Evolutionary conservation across 352 stramenopile genomes (phyloP).

Genomic region (Phytophthora fragariaefolia): DNA sequence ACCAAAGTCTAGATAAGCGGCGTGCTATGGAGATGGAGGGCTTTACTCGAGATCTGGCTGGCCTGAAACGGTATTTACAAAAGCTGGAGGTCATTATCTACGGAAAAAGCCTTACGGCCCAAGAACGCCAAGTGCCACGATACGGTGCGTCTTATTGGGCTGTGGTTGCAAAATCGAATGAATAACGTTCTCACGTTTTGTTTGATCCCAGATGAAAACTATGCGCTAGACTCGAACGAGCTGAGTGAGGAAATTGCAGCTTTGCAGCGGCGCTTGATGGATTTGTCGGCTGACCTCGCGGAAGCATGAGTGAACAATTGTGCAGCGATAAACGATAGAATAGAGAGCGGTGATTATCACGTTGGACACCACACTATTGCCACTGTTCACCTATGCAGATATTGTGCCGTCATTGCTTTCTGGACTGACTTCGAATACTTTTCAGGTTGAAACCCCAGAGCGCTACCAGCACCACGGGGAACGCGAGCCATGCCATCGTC

Average conservation of each 20-base stretch:
- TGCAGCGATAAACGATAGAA: background rate
- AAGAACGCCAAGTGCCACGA: conserved; percentile 56
- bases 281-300: conserved; percentile 61
- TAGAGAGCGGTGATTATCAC: background rate
- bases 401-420: conserved; percentile 26
- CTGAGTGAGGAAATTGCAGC: conserved; percentile 67
- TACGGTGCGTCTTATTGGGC: conserved; percentile 35
- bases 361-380: background rate
- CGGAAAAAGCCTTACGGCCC: conserved; percentile 47
- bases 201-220: conserved; percentile 47
- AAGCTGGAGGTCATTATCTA: conserved; percentile 80
- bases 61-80: conserved; percentile 70
- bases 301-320: conserved; percentile 34
- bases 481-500: conserved; percentile 67
- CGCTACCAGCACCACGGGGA: conserved; percentile 54
- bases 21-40: conserved; percentile 87
- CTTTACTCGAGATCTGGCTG: conserved; percentile 71
- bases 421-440: conserved; percentile 54
- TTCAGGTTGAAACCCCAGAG: conserved; percentile 73
- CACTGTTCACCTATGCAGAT: background rate
- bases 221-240: conserved; percentile 62
- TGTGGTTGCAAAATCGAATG: conserved; percentile 1
- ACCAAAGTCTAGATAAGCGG: conserved; percentile 68
- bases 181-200: background rate
- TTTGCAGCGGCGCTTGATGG: conserved; percentile 67